Percentiles rank a stretch among this genome's conserved stretches.
Evolutionary conservation across 2,329 filamentous ascomycete genomes (phyloP).

Genomic region (Fusarium coicis): DNA sequence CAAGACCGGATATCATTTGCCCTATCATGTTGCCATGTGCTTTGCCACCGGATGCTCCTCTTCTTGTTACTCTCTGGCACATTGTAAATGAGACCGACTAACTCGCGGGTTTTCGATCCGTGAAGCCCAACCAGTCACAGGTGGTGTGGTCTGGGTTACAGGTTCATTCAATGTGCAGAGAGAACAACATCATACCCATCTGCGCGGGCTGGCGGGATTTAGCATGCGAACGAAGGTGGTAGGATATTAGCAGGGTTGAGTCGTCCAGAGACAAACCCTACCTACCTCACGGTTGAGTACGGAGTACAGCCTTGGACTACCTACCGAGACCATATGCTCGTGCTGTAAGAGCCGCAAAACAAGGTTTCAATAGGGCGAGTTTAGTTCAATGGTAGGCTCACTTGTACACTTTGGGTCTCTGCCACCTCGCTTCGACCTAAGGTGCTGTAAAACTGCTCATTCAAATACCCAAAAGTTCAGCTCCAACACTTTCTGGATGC

Average conservation of each 20-base stretch:
- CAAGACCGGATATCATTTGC: constrained; percentile 2
- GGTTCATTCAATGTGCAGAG: constrained; percentile 15
- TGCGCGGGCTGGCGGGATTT: neutral
- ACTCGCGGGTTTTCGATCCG: constrained; percentile 28
- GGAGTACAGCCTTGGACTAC: neutral
- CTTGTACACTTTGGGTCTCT: neutral
- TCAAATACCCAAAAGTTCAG: neutral
- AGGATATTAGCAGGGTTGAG: neutral
- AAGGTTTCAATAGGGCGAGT: neutral
- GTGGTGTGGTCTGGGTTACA: neutral
- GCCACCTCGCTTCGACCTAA: neutral
- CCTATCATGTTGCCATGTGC: constrained; percentile 13
- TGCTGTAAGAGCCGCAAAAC: constrained; percentile 5
- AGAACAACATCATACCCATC: neutral
- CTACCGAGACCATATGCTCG: neutral
- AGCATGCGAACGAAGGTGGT: neutral
- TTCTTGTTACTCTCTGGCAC: constrained; percentile 9
- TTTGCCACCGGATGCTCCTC: constrained; percentile 1
- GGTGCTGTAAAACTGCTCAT: neutral
- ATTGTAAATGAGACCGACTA: constrained; percentile 17
- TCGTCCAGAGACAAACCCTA: neutral
- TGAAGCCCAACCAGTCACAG: constrained; percentile 19
- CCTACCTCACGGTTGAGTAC: neutral
- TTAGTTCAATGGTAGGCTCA: neutral
- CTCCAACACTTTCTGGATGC: neutral